These are phyloP conservation scores for Boletus subparvulus DNA, from an alignment of 768 basidiomycete genomes.

Conservation along the genomic window DNA sequence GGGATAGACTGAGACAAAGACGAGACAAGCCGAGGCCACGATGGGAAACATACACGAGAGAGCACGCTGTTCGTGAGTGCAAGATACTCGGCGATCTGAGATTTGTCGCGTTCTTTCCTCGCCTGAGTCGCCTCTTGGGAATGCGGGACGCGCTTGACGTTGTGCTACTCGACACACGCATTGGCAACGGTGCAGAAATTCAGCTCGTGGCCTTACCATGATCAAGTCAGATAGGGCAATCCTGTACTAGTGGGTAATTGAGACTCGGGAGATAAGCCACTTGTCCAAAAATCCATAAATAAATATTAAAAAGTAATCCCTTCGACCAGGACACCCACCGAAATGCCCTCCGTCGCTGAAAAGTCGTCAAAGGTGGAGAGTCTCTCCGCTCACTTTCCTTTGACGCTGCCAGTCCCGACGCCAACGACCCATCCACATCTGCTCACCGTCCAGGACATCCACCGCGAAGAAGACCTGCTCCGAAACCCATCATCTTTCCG, in stretches of 20 bases:
- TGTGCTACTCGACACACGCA: conserved; percentile 49
- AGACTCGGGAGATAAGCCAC: not conserved
- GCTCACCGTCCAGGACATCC: conserved; percentile 70
- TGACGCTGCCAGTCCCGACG: conserved; percentile 82
- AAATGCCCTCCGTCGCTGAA: conserved; percentile 58
- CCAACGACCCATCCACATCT: conserved; percentile 77
- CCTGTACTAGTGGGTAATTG: not conserved
- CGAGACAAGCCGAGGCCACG: not conserved
- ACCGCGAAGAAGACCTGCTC: conserved; percentile 91
- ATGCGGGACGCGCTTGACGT: conserved; percentile 62
- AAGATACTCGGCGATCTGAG: conserved; percentile 76
- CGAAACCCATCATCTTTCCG: conserved; percentile 89
- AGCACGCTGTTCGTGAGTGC: conserved; percentile 63
- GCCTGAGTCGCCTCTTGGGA: conserved; percentile 62
- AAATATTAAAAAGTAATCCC: conserved; percentile 5
- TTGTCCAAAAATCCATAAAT: conserved; percentile 1
- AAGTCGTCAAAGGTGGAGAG: conserved; percentile 50
- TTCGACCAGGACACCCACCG: conserved; percentile 5
- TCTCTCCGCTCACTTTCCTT: conserved; percentile 65
- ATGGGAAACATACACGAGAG: conserved; percentile 48
- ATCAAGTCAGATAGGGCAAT: not conserved
- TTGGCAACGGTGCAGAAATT: not conserved
- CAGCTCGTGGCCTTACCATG: conserved; percentile 27
- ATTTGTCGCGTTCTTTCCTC: conserved; percentile 64
- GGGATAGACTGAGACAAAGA: not conserved